Percentiles rank a stretch among this genome's conserved stretches.
Conservation (phyloP, 2,329 filamentous ascomycete species). For the Fusarium pseudoanthophilum region DNA sequence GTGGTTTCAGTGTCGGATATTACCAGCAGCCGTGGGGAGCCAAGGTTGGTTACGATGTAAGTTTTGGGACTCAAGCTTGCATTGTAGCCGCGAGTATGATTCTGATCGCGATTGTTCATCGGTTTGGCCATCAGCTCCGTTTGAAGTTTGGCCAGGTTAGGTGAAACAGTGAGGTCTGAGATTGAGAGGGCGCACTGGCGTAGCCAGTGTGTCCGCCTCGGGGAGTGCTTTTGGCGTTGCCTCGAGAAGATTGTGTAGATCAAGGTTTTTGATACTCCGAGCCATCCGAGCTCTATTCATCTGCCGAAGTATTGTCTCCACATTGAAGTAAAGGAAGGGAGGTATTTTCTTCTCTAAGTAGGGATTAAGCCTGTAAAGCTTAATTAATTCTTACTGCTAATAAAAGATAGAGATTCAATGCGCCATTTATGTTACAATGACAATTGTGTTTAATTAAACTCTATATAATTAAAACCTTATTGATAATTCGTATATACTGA, state of each 20-base stretch:
- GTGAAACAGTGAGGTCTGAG: not conserved
- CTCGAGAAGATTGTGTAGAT: not conserved
- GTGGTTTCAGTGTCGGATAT: conserved; percentile 61
- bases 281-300: not conserved
- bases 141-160: conserved; percentile 24
- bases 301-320: not conserved
- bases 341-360: not conserved
- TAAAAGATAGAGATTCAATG: not conserved
- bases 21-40: conserved; percentile 59
- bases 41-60: conserved; percentile 49
- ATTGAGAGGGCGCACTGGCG: not conserved
- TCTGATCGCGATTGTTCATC: conserved; percentile 29
- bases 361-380: not conserved
- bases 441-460: not conserved
- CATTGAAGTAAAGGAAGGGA: not conserved
- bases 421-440: not conserved
- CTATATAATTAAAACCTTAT: not conserved
- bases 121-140: conserved; percentile 6
- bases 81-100: conserved; percentile 45
- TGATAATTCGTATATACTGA: not conserved
- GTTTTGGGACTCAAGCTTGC: conserved; percentile 54
- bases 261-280: not conserved
- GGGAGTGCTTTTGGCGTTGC: not conserved
- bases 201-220: not conserved
- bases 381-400: not conserved